These are phyloP conservation scores for Hyaloscypha hepaticicola DNA, from an alignment of 495 filamentous ascomycete species.

Conservation along the genomic window DNA sequence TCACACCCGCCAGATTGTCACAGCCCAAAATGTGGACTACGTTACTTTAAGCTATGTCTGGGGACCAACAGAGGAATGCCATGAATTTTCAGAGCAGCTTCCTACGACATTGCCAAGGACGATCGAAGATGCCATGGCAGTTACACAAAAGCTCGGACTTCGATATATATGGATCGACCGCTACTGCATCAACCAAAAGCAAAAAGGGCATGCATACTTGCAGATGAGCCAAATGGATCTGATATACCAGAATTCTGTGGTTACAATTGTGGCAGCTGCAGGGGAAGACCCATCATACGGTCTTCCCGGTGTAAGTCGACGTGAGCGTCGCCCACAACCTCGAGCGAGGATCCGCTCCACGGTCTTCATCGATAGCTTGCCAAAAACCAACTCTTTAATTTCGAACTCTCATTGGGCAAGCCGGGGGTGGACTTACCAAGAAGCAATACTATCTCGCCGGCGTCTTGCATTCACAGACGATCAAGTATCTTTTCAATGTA, in stretches of 20 bases:
- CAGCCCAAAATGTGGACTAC: slow-evolving; percentile 16
- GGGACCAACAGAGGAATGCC: slow-evolving; percentile 11
- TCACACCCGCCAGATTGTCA: slow-evolving; percentile 9
- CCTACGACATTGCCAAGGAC: slow-evolving; percentile 2
- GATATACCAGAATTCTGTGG: slow-evolving; percentile 28
- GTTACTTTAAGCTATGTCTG: slow-evolving; percentile 32
- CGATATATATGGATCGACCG: slow-evolving; percentile 36
- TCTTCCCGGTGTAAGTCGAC: slow-evolving; percentile 32
- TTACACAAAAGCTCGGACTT: slow-evolving; percentile 28
- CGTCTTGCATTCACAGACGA: slow-evolving; percentile 36
- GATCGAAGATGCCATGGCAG: slow-evolving; percentile 33
- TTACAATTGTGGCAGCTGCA: slow-evolving; percentile 37
- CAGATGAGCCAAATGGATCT: slow-evolving; percentile 35
- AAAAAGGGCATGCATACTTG: slow-evolving; percentile 15
- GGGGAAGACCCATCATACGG: slow-evolving; percentile 33
- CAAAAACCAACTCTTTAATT: slow-evolving; percentile 16
- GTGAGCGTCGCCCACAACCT: slow-evolving; percentile 3
- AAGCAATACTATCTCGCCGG: slow-evolving; percentile 36
- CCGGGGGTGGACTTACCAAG: slow-evolving; percentile 45
- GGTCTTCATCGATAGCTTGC: slow-evolving; percentile 20
- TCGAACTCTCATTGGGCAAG: slow-evolving; percentile 33
- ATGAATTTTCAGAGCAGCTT: neutral
- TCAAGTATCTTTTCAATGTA: slow-evolving; percentile 42
- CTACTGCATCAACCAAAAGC: slow-evolving; percentile 30
- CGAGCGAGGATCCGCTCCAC: slow-evolving; percentile 21